phyloP scores from a whole-genome alignment of 2,329 filamentous ascomycete genomes.

The Hypocrella siamensis region DNA sequence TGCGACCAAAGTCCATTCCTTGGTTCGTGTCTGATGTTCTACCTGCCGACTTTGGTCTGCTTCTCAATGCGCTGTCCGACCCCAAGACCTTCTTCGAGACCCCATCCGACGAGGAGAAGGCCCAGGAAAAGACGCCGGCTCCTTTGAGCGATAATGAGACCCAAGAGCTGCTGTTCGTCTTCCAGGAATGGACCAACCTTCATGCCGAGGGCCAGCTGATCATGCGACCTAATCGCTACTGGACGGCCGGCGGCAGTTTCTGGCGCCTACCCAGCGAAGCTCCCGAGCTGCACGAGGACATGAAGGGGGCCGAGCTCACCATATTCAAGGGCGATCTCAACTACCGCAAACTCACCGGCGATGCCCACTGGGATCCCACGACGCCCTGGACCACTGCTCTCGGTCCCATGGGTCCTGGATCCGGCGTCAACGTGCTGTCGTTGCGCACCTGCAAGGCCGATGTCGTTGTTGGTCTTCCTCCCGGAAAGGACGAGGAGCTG shows the following conservation, averaged over 20 bases:
- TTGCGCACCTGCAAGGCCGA: slow-evolving; percentile 94
- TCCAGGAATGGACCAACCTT: slow-evolving; percentile 63
- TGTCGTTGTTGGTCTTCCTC: slow-evolving; percentile 74
- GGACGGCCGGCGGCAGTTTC: slow-evolving; percentile 77
- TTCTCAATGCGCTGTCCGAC: slow-evolving; percentile 64
- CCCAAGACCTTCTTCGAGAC: slow-evolving; percentile 68
- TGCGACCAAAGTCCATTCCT: slow-evolving; percentile 88
- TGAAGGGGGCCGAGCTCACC: slow-evolving; percentile 72
- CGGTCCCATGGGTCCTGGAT: slow-evolving; percentile 67
- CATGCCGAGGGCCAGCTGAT: slow-evolving; percentile 74
- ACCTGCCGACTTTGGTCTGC: slow-evolving; percentile 65
- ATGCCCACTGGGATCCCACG: slow-evolving; percentile 70
- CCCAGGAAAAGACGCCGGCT: slow-evolving; percentile 38
- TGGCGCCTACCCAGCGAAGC: slow-evolving; percentile 67
- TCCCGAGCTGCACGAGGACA: slow-evolving; percentile 54
- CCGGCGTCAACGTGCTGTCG: slow-evolving; percentile 71
- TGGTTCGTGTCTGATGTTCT: slow-evolving; percentile 98
- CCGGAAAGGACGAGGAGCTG: slow-evolving; percentile 72
- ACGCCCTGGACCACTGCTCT: slow-evolving; percentile 77
- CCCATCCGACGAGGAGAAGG: slow-evolving; percentile 49
- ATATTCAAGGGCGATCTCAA: slow-evolving; percentile 97
- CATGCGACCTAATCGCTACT: slow-evolving; percentile 75
- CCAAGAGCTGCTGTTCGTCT: slow-evolving; percentile 57
- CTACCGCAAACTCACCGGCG: slow-evolving; percentile 81
- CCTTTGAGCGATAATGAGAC: slow-evolving; percentile 53